Percentiles rank a stretch among this genome's conserved stretches.
These are phyloP conservation scores for Penicillium decumbens DNA, from an alignment of 2,329 filamentous ascomycete genomes.

Conservation along the genomic window DNA sequence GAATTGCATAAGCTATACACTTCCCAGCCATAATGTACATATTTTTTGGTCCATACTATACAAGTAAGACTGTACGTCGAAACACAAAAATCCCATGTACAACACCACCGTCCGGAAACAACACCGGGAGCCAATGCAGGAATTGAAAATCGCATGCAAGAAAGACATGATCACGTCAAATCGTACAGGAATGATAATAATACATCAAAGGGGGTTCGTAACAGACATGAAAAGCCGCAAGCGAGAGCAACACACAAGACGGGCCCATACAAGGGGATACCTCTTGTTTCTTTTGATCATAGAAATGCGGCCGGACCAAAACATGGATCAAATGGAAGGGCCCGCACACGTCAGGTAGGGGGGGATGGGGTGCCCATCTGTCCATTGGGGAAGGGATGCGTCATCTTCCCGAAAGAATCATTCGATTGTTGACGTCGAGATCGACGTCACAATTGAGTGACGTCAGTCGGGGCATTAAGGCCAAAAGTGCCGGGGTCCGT, in stretches of 20 bases:
- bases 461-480: no score
- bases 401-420: no score
- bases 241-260: conserved; percentile 15
- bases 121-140: neutral
- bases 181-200: conserved; percentile 21
- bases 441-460: no score
- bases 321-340: conserved; percentile 10
- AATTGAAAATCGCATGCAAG: neutral
- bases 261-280: conserved; percentile 14
- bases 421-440: no score
- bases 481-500: no score
- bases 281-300: conserved; percentile 3
- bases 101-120: neutral
- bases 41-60: neutral
- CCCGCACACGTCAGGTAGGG: conserved; percentile 16
- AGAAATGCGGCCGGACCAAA: conserved; percentile 1
- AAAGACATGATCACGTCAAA: conserved; percentile 4
- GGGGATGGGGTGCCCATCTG: neutral
- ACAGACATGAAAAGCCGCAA: conserved; percentile 21
- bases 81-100: neutral
- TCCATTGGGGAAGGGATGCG: no score
- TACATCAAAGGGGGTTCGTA: conserved; percentile 19
- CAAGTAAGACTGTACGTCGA: neutral
- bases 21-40: neutral
- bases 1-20: neutral